Evolutionary conservation across 441 rosid species (phyloP).

Genomic region (Mallotus japonicus): DNA sequence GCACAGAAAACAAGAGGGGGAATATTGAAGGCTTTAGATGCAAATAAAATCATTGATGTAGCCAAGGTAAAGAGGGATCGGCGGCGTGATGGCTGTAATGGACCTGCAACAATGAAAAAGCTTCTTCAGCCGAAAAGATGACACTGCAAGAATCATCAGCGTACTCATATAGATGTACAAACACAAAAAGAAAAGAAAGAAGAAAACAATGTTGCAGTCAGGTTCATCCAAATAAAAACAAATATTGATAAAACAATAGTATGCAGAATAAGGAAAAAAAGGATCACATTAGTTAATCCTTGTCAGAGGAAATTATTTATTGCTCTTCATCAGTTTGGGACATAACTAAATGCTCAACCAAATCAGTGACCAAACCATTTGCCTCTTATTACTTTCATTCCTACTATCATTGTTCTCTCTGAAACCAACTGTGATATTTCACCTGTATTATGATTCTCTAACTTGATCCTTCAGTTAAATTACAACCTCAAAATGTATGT

Average conservation of each 20-base stretch:
- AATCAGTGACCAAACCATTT: not conserved
- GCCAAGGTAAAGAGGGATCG: conserved; percentile 72
- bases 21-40: conserved; percentile 70
- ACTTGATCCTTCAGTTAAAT: not conserved
- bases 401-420: not conserved
- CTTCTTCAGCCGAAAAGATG: conserved; percentile 24
- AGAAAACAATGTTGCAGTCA: not conserved
- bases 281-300: not conserved
- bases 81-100: conserved; percentile 71
- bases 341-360: conserved; percentile 1
- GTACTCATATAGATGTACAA: not conserved
- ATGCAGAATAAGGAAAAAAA: not conserved
- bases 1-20: conserved; percentile 62
- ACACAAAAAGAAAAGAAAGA: not conserved
- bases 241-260: not conserved
- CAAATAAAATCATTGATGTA: conserved; percentile 74
- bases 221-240: not conserved
- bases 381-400: not conserved
- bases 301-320: not conserved
- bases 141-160: not conserved
- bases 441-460: not conserved
- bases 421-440: not conserved
- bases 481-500: not conserved
- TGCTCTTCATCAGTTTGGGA: not conserved
- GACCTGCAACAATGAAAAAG: conserved; percentile 48